Evolutionary conservation across 352 stramenopile species (phyloP), one percentile per base, ranked within the genome.

Genomic region (Phytophthora brassicae): DNA sequence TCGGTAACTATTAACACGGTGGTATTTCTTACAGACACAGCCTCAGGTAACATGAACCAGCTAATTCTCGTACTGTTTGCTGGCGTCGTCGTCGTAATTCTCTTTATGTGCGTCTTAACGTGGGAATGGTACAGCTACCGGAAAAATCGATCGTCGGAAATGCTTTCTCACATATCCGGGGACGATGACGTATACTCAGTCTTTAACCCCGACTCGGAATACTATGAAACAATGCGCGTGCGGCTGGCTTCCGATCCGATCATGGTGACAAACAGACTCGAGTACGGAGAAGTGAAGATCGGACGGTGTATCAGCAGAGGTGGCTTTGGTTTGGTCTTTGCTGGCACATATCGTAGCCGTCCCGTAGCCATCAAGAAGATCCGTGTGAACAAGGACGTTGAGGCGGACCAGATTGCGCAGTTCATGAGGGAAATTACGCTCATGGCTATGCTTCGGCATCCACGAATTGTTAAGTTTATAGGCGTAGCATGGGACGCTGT

Each of bases 351-450:
- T 57, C 60, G 64, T 14, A 49, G 60, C 8, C 55, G 62, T 4
- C 12, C 41, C 2, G 68, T 87, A 9, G 77, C 70, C 2, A 58
- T 87, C 38, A 86, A 87, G 53, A 71, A 77, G 20, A 68, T 87
- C 9, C 47, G 62, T 5, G 47, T 60, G 14, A 68, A 68, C 7
- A 42, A 23, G 1, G 63, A 74, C 28, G 41, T 44, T 16, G 64
- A 73, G 26, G 33, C 64, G 47, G 29, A 45, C 11, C 65, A 76
- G 29, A 70, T 81, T 24, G 49, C 72, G 22, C 47, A 64, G 28
- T 82, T 82, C 23, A 67, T 84, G 35, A 49, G 56, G 11, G 77
- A 87, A 45, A 75, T 81, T 22, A 49, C 65, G 8, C 64, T 83
- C 16, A 72, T 82, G 42, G 72, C 72, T 23, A 43, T 66, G 38